These are phyloP conservation scores for Rossbeevera mucosa DNA, from an alignment of 768 basidiomycete species.

Conservation along the genomic window DNA sequence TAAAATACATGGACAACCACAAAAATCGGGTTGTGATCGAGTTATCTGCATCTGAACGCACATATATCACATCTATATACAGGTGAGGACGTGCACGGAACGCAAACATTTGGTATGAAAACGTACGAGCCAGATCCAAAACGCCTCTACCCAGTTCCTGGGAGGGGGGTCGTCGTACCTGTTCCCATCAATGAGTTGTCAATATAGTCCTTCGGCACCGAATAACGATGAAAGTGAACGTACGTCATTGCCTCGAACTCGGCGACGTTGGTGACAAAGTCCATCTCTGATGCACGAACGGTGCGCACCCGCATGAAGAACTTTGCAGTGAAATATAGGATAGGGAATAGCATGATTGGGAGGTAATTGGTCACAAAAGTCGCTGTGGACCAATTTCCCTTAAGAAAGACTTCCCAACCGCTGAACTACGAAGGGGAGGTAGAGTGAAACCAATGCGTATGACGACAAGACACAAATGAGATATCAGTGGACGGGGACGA, in stretches of 20 bases:
- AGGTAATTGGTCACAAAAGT: constrained; percentile 42
- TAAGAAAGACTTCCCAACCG: constrained; percentile 40
- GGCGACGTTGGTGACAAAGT: constrained; percentile 20
- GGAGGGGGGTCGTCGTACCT: constrained; percentile 28
- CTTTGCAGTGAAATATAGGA: constrained; percentile 37
- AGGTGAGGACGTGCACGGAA: not conserved
- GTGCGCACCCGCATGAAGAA: constrained; percentile 7
- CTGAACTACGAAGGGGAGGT: constrained; percentile 28
- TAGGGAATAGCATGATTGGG: constrained; percentile 42
- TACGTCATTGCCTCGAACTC: constrained; percentile 31
- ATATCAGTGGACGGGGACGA: not conserved
- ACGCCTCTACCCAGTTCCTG: constrained; percentile 22
- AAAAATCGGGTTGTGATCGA: not conserved
- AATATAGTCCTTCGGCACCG: not conserved
- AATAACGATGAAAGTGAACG: not conserved
- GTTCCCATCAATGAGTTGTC: not conserved
- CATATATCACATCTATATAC: constrained; percentile 4
- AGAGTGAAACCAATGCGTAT: not conserved
- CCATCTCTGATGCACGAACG: constrained; percentile 20
- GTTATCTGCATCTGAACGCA: not conserved
- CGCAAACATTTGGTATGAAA: too few species aligned
- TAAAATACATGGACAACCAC: not conserved
- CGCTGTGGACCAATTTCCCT: constrained; percentile 34
- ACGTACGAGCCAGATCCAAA: constrained; percentile 29
- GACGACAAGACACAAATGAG: not conserved